phyloP scores from a whole-genome alignment of 345 rosid species.

The Boechera stricta region DNA sequence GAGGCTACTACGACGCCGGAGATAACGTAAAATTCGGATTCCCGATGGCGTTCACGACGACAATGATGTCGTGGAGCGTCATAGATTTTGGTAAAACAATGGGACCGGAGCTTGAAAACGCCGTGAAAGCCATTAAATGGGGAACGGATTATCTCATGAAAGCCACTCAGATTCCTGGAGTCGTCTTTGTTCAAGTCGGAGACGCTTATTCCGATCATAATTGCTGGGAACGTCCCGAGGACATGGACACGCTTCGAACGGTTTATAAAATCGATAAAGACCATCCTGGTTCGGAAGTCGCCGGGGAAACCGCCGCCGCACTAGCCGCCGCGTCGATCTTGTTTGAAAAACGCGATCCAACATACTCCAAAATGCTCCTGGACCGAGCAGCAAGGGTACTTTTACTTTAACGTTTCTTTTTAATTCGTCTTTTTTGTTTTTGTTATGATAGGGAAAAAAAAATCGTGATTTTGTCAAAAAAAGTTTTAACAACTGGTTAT shows the following conservation, averaged over 20 bases:
- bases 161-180: conserved; percentile 46
- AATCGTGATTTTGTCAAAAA: conserved; percentile 30
- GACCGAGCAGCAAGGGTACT: conserved; percentile 69
- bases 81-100: conserved; percentile 68
- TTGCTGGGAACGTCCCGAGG: conserved; percentile 99
- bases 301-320: conserved; percentile 85
- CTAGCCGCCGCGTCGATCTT: conserved; percentile 89
- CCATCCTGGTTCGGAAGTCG: conserved; percentile 84
- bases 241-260: conserved; percentile 79
- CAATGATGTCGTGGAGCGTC: conserved; percentile 89
- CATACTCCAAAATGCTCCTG: conserved; percentile 72
- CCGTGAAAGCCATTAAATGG: conserved; percentile 80
- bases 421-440: neutral
- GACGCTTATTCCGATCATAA: conserved; percentile 89
- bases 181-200: conserved; percentile 66
- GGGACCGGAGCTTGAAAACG: conserved; percentile 61
- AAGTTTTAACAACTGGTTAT: neutral
- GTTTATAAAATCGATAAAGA: conserved; percentile 72
- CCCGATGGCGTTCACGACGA: conserved; percentile 88
- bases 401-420: conserved; percentile 31
- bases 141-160: conserved; percentile 91
- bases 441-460: neutral
- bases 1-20: conserved; percentile 96
- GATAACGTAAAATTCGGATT: conserved; percentile 91
- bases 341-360: conserved; percentile 67